A percentile compares a stretch with the other conserved stretches of the same genome.
phyloP scores from a whole-genome alignment of 192 early-diverging fungal genomes.

The Radiomyces spectabilis region DNA sequence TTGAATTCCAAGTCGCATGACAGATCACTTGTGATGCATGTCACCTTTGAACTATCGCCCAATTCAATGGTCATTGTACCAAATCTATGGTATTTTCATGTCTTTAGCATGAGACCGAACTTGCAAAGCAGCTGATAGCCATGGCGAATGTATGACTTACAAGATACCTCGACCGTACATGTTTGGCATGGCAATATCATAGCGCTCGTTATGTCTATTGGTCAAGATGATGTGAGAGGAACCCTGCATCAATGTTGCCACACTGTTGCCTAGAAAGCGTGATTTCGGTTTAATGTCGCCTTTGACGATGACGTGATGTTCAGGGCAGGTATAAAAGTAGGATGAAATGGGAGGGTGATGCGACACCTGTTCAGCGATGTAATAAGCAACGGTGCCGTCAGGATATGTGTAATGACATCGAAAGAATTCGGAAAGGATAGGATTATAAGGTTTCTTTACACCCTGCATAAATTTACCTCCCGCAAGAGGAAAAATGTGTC shows the following conservation, averaged over 20 bases:
- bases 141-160: no score
- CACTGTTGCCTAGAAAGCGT: slow-evolving; percentile 85
- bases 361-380: slow-evolving; percentile 86
- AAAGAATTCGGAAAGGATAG: slow-evolving; percentile 89
- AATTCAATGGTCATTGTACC: slow-evolving; percentile 92
- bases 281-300: slow-evolving; percentile 85
- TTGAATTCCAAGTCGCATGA: slow-evolving; percentile 84
- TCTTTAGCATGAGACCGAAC: neutral
- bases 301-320: slow-evolving; percentile 66
- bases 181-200: slow-evolving; percentile 83
- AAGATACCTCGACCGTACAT: slow-evolving; percentile 85
- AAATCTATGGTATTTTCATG: slow-evolving; percentile 39
- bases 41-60: slow-evolving; percentile 72
- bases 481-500: no score
- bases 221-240: slow-evolving; percentile 55
- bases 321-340: slow-evolving; percentile 76
- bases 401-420: slow-evolving; percentile 70
- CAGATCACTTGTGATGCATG: slow-evolving; percentile 68
- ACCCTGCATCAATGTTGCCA: slow-evolving; percentile 82
- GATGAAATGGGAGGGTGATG: slow-evolving; percentile 92
- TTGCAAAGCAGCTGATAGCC: no score
- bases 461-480: no score
- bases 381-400: slow-evolving; percentile 66
- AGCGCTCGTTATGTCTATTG: slow-evolving; percentile 62
- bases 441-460: slow-evolving; percentile 94